Evolutionary conservation across 192 early-diverging fungal genomes (phyloP), one percentile per base, ranked within the genome.

Genomic region (Backusella mclennaniae): DNA sequence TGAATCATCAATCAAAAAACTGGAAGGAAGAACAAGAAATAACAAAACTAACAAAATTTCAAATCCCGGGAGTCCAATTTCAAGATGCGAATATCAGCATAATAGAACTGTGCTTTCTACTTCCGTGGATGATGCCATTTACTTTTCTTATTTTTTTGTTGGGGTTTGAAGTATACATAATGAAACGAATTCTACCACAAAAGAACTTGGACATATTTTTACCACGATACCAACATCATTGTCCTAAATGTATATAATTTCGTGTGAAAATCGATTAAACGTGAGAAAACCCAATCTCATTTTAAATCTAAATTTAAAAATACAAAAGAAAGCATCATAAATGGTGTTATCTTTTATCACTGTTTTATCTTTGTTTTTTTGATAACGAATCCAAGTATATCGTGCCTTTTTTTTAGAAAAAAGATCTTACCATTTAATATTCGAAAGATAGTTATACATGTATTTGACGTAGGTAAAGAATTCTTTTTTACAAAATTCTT

Each of bases 211-310:
- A 29, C 21, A 12, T 63, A 63, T 63, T 63, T 63, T 63, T 63
- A 63, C 56, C 56, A 63, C 56, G 56, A 14, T 26, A 4, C 26
- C 3, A 63, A 5, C 8, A 8, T 3, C n/a, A 21, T 23, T 21
- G 8, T 6, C 23, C 23, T 29, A 26, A 63, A 26, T 63, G 23
- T 26, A 9, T 63, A 29, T 14, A 63, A 29, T 29, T 63, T 63
- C 56, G 56, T 63, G 56, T 63, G 56, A 63, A 63, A 63, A 63
- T 63, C 56, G 56, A 29, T 63, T 63, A 14, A 63, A 63, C 56
- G 56, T 63, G 56, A 63, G 26, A 63, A 63, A 63, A 63, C 56
- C 26, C 56, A 29, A 63, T 63, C 56, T 63, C 56, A 63, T 63
- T 63, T 63, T 63, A 23, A 63, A 63, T 63, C 56, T 63, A 63